Evolutionary conservation across 176 grass and related monocot species (phyloP), one percentile per base, ranked within the genome.

Genomic region (Coix lacrymajobi): DNA sequence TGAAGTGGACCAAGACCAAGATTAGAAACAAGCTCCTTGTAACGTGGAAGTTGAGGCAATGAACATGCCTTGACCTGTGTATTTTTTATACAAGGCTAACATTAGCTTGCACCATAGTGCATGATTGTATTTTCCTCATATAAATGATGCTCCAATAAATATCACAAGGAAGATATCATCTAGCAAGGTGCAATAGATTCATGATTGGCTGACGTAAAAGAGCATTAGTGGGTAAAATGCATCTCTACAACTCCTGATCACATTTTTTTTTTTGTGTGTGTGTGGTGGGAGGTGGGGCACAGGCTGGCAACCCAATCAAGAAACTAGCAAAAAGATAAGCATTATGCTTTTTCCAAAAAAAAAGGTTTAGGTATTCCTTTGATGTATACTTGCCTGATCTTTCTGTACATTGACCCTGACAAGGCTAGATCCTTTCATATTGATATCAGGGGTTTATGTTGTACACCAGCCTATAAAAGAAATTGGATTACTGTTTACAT

Each of bases 1-100:
- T 98, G 90, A 88, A 98, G 89, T 81, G 95, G 95, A 67, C 84
- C 78, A 63, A 98, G 95, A 67, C 84, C 78, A 63, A 98, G 81
- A 77, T 93, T 87, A 75, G 95, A 88, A 85, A 95, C 14, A 45
- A 98, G 88, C 72, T 95, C 95, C 75, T 89, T 98, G 86, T 93
- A 93, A 25, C 66, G 79, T 26, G 95, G 95, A 88, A 98, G 87
- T 80, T 89, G 95, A 81, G 95, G 92, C 81, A 93, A 73, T 33
- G 85, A 90, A 82, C 79, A 89, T 88, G 90, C n/a, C 76, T 94
- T 98, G 12, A 95, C 92, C 95, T 98, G 87, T 20, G 25, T 58
- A 80, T 58, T 26, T 38, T 38, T 38, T 38, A 36, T 38, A 38
- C 73, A 40, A 51, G 37, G 74, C 1, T 8, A 80, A 78, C 4